Evolutionary conservation across 352 stramenopile species (phyloP).

Genomic region (Pseudoperonospora humuli): DNA sequence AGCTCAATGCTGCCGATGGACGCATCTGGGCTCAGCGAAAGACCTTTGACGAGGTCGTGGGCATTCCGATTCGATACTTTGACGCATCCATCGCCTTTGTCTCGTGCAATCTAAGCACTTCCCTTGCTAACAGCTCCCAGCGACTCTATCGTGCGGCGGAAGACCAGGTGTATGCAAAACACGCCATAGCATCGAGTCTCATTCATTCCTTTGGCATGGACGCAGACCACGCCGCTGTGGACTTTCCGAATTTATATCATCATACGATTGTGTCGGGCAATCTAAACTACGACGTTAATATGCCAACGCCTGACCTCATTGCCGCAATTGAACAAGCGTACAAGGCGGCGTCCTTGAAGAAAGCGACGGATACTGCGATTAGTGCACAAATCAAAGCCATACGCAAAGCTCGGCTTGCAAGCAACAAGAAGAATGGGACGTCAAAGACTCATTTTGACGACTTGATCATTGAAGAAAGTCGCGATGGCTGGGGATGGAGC

Average conservation of each 20-base stretch:
- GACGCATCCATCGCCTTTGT: slow-evolving; percentile 81
- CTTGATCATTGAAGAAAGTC: slow-evolving; percentile 7
- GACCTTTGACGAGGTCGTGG: slow-evolving; percentile 68
- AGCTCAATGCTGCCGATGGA: slow-evolving; percentile 56
- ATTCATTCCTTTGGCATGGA: slow-evolving; percentile 81
- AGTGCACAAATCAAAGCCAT: slow-evolving; percentile 50
- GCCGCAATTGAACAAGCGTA: slow-evolving; percentile 62
- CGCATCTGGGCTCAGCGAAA: slow-evolving; percentile 71
- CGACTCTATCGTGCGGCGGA: slow-evolving; percentile 19
- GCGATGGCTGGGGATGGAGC: slow-evolving; percentile 5
- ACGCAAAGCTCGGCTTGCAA: slow-evolving; percentile 1
- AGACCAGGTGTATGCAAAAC: slow-evolving; percentile 35
- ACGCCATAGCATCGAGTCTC: slow-evolving; percentile 48
- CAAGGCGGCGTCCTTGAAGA: slow-evolving; percentile 57
- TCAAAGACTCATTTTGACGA: slow-evolving; percentile 8
- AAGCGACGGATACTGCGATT: slow-evolving; percentile 50
- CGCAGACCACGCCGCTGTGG: slow-evolving; percentile 54
- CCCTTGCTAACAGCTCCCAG: slow-evolving; percentile 23
- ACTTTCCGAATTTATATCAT: slow-evolving; percentile 81
- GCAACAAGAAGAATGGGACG: slow-evolving; percentile 5
- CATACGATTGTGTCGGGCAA: slow-evolving; percentile 80
- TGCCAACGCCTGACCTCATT: slow-evolving; percentile 28
- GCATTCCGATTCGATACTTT: slow-evolving; percentile 77
- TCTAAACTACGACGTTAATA: slow-evolving; percentile 69
- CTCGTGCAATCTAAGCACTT: slow-evolving; percentile 62